A percentile compares a stretch with the other conserved stretches of the same genome.
Evolutionary conservation across 1,284 basidiomycete species (phyloP).

Genomic region (Papiliotrema laurentii): DNA sequence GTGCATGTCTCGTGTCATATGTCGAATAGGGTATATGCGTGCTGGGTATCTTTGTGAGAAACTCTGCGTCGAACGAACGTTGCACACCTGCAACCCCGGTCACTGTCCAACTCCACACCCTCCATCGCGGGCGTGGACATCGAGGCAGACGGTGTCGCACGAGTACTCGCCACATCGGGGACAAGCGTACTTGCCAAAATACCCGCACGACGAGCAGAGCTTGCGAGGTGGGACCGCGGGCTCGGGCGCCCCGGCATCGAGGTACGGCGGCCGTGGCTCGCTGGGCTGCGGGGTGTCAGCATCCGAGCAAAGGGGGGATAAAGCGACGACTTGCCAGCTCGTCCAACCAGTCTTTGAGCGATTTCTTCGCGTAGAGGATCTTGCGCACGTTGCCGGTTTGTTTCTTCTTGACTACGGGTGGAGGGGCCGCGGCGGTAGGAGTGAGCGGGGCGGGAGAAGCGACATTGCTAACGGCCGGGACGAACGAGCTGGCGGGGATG

Average conservation of each 20-base stretch:
- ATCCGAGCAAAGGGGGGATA: neutral
- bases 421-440: neutral
- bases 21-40: no score
- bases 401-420: slow-evolving; percentile 44
- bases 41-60: no score
- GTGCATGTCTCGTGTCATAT: no score
- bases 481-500: slow-evolving; percentile 39
- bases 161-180: slow-evolving; percentile 38
- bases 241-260: slow-evolving; percentile 26
- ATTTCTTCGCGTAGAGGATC: slow-evolving; percentile 41
- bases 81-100: no score
- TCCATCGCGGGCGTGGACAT: slow-evolving; percentile 38
- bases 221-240: slow-evolving; percentile 26
- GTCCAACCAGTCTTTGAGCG: slow-evolving; percentile 43
- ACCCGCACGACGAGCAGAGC: slow-evolving; percentile 42
- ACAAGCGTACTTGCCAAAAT: slow-evolving; percentile 36
- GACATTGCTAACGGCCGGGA: slow-evolving; percentile 9
- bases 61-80: no score
- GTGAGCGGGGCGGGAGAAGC: neutral
- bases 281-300: slow-evolving; percentile 17
- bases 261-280: slow-evolving; percentile 31
- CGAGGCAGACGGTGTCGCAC: slow-evolving; percentile 32
- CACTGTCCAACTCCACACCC: slow-evolving; percentile 36
- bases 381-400: slow-evolving; percentile 42
- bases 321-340: slow-evolving; percentile 31